These are phyloP conservation scores for Myxozyma neotropica DNA, from an alignment of 805 yeast species.

Conservation along the genomic window DNA sequence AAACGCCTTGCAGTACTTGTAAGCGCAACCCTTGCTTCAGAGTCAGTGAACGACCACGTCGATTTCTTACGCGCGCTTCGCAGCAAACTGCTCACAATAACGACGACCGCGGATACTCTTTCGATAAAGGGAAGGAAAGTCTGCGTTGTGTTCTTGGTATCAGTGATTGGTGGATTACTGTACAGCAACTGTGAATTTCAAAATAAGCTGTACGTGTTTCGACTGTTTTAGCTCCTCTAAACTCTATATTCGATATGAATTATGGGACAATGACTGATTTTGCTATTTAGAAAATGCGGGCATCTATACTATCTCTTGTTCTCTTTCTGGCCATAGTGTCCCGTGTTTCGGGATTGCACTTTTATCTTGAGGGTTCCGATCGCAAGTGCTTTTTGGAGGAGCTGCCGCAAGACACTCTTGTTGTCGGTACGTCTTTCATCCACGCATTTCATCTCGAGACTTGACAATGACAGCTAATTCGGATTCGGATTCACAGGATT, in stretches of 20 bases:
- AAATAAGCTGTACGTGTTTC: neutral
- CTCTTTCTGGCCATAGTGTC: constrained; percentile 26
- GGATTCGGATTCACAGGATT: constrained; percentile 39
- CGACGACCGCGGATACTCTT: no score
- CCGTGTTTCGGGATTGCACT: constrained; percentile 60
- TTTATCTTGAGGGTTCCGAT: constrained; percentile 75
- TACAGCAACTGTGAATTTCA: neutral
- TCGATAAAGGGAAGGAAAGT: neutral
- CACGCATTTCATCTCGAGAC: neutral
- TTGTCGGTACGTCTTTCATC: constrained; percentile 57
- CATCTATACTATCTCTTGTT: neutral
- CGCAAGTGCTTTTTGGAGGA: constrained; percentile 84
- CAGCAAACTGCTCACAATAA: neutral
- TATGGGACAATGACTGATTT: neutral
- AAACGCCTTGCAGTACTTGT: neutral
- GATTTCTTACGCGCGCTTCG: neutral
- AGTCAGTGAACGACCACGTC: constrained; percentile 3
- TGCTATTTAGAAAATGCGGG: neutral
- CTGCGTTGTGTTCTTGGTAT: neutral
- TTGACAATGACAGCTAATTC: no score
- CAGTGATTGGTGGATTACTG: neutral
- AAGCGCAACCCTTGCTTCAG: neutral
- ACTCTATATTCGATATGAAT: neutral
- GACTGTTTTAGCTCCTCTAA: no score
- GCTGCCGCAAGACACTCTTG: constrained; percentile 72